Percentiles rank a stretch among this genome's conserved stretches.
These are phyloP conservation scores for Asterophora parasitica DNA, from an alignment of 768 basidiomycete species.

Conservation along the genomic window DNA sequence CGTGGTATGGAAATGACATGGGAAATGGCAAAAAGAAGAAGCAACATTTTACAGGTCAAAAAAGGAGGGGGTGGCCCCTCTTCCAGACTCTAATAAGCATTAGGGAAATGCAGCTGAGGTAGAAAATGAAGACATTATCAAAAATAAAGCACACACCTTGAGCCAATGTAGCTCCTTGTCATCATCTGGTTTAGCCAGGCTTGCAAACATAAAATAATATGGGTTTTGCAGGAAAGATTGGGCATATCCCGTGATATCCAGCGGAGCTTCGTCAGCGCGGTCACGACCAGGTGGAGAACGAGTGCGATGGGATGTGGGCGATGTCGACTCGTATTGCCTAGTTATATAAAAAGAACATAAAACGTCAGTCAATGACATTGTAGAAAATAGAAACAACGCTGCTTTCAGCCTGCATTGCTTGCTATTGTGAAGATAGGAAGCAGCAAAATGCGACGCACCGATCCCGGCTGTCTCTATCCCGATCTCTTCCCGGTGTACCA, in stretches of 20 bases:
- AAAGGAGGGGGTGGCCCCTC: too few species aligned
- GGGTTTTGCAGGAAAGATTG: conserved; percentile 81
- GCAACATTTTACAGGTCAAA: too few species aligned
- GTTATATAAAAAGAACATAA: not conserved
- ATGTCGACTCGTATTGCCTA: conserved; percentile 1
- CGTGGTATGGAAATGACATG: too few species aligned
- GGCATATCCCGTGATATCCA: conserved; percentile 37
- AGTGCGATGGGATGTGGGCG: not conserved
- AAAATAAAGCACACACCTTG: conserved; percentile 50
- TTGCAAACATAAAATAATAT: conserved; percentile 95
- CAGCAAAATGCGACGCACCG: conserved; percentile 15
- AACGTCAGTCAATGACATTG: not conserved
- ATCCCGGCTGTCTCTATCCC: conserved; percentile 9
- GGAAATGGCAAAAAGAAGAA: too few species aligned
- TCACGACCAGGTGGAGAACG: not conserved
- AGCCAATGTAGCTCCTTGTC: conserved; percentile 85
- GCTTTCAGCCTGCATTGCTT: too few species aligned
- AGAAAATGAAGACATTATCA: not conserved
- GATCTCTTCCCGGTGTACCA: conserved; percentile 1
- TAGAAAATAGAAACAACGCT: not conserved
- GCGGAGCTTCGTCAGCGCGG: conserved; percentile 15
- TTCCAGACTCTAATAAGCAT: too few species aligned
- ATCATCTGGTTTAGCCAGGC: conserved; percentile 83
- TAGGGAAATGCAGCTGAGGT: too few species aligned
- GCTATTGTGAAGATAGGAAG: too few species aligned